phyloP scores from a whole-genome alignment of 2,329 filamentous ascomycete genomes.

The Aspergillus sp. region DNA sequence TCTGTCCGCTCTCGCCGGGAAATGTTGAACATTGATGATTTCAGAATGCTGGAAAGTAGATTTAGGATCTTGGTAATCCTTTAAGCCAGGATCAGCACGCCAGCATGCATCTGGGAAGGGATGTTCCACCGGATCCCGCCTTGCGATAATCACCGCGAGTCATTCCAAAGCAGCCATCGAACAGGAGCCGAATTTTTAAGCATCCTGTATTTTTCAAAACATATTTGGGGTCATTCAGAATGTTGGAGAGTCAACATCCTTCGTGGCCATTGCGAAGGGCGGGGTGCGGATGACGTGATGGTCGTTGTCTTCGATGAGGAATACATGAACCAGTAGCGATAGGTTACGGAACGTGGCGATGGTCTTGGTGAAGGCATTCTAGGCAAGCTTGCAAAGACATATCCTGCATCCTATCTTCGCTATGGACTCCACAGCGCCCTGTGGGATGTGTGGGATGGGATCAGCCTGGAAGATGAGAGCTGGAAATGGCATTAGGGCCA shows the following conservation, averaged over 20 bases:
- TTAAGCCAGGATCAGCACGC: background rate
- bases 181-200: background rate
- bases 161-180: background rate
- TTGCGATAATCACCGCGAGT: background rate
- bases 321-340: background rate
- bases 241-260: background rate
- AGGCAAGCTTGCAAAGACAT: background rate
- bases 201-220: slow-evolving; percentile 11
- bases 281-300: slow-evolving; percentile 34
- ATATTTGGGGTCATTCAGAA: background rate
- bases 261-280: slow-evolving; percentile 28
- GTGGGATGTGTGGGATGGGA: no score
- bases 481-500: no score
- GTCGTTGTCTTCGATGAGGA: background rate
- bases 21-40: no score
- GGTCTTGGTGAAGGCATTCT: no score
- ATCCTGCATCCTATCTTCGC: no score
- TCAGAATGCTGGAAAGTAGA: background rate
- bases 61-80: background rate
- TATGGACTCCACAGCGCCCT: no score
- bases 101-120: background rate
- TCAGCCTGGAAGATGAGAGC: no score
- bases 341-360: no score
- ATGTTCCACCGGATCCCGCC: background rate
- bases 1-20: background rate